phyloP scores from a whole-genome alignment of 306 rosid species.

The Castanospermum australe region DNA sequence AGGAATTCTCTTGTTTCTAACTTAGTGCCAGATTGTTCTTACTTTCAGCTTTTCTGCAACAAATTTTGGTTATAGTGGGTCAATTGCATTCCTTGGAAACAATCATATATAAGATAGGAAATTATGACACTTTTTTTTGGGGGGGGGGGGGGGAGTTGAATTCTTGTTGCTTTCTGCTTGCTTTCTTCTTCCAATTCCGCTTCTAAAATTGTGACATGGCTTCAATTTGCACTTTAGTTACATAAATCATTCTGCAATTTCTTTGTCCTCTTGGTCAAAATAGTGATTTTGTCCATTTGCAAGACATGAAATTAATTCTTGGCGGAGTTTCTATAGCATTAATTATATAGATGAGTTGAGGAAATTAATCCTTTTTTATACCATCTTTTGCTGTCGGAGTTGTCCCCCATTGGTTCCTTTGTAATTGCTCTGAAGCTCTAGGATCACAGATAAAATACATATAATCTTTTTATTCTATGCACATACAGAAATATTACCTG shows the following conservation, averaged over 20 bases:
- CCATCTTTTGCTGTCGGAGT: neutral
- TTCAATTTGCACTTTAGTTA: neutral
- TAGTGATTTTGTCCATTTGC: neutral
- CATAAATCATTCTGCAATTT: neutral
- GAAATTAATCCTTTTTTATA: neutral
- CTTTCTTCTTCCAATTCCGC: neutral
- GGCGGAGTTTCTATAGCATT: neutral
- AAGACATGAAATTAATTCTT: neutral
- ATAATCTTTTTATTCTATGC: neutral
- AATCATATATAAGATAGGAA: neutral
- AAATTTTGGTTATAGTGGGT: neutral
- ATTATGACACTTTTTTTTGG: neutral
- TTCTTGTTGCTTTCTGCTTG: neutral
- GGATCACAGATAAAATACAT: neutral
- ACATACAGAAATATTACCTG: conserved; percentile 54
- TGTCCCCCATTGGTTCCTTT: neutral
- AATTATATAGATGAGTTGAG: neutral
- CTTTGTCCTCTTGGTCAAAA: neutral
- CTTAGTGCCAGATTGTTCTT: neutral
- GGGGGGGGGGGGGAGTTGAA: too few relatives aligned
- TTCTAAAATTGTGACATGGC: neutral
- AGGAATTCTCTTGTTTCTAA: neutral
- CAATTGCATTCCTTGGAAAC: neutral
- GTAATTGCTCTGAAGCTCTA: neutral
- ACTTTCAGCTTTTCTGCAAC: neutral